Conservation (phyloP, 345 rosid species). For the Arabis alpina region DNA sequence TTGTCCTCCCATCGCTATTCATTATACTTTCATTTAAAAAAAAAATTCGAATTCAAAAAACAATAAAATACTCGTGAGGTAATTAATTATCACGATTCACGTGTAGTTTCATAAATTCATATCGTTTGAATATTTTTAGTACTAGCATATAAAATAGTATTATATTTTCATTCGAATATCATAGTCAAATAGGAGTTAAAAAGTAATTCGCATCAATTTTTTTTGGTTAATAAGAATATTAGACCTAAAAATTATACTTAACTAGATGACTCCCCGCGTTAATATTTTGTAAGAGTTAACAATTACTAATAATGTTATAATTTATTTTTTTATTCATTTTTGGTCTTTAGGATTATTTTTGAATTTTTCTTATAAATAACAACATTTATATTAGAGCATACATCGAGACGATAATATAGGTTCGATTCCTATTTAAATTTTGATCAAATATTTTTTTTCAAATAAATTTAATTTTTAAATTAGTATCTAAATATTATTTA, state of each 20-base stretch:
- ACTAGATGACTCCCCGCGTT: too few species aligned
- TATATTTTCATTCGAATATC: not conserved
- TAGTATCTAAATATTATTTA: too few species aligned
- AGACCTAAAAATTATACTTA: slow-evolving; percentile 9
- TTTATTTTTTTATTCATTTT: too few species aligned
- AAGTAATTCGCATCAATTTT: not conserved
- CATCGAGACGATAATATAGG: too few species aligned
- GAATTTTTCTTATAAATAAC: too few species aligned
- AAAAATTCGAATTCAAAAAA: not conserved
- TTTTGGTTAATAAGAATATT: slow-evolving; percentile 29
- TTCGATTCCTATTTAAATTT: too few species aligned
- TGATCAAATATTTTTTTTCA: too few species aligned
- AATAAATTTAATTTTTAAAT: too few species aligned
- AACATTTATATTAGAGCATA: too few species aligned
- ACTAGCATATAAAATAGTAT: not conserved
- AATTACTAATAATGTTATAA: too few species aligned
- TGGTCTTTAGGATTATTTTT: too few species aligned
- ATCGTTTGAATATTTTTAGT: not conserved
- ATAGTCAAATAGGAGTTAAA: not conserved
- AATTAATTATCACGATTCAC: not conserved
- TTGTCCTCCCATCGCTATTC: not conserved
- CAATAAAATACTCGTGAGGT: not conserved
- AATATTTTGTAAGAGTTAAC: too few species aligned
- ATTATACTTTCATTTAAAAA: not conserved
- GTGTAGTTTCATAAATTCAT: not conserved